Evolutionary conservation across 495 filamentous ascomycete genomes (phyloP).

Genomic region (Chlorociboria aeruginascens): DNA sequence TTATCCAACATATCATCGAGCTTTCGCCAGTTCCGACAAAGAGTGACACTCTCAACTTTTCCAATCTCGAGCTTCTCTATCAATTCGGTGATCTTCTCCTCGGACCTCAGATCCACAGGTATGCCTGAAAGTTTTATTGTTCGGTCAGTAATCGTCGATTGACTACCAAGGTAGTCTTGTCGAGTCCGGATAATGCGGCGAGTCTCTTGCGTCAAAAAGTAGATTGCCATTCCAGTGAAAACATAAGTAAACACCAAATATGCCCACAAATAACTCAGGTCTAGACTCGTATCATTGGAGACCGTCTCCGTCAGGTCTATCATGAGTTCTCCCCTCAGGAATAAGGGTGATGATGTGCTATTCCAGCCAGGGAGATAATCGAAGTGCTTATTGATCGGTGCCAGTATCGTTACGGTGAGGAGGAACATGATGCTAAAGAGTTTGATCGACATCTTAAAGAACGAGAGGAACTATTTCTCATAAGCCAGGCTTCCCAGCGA

Average conservation of each 20-base stretch:
- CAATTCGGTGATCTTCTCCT: constrained; percentile 74
- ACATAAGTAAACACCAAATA: constrained; percentile 86
- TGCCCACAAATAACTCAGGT: constrained; percentile 69
- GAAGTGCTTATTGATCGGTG: constrained; percentile 70
- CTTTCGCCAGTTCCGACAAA: constrained; percentile 81
- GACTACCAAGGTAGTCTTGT: constrained; percentile 84
- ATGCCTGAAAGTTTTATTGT: constrained; percentile 89
- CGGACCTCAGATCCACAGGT: constrained; percentile 63
- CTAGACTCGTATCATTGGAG: constrained; percentile 19
- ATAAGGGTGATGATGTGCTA: background rate
- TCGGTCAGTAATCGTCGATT: constrained; percentile 87
- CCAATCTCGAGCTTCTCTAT: constrained; percentile 83
- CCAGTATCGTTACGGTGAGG: constrained; percentile 67
- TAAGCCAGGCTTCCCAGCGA: background rate
- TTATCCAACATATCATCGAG: constrained; percentile 66
- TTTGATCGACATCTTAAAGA: constrained; percentile 87
- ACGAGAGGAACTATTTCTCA: constrained; percentile 61
- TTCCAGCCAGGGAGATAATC: constrained; percentile 11
- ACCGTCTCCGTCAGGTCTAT: background rate
- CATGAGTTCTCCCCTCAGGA: background rate
- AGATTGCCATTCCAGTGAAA: constrained; percentile 74
- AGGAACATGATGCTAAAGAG: constrained; percentile 69
- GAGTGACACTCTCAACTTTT: constrained; percentile 78
- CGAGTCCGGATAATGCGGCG: constrained; percentile 69
- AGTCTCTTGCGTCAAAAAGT: constrained; percentile 71